Base-by-base conservation (phyloP, 73 alveolate species). In the Tetrahymena borealis region DNA sequence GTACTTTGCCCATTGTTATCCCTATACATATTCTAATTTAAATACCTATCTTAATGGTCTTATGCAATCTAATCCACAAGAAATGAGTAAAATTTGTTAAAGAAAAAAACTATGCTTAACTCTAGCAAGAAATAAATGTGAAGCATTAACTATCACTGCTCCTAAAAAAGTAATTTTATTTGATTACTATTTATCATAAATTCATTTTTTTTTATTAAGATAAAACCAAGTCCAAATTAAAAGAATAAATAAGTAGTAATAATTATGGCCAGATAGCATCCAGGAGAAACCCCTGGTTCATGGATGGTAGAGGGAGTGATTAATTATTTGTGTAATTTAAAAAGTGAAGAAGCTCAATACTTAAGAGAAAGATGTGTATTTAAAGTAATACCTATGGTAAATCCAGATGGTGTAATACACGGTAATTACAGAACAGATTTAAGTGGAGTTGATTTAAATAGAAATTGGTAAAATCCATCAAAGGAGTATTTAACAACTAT, bases 1-100 rank as follows among this genome's bases (percentile, higher is more conserved):
- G 5, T 98, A 94, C 94, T 98, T 98, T 91, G 99, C 99, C 20
- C 96, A 98, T 94, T 96, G 99, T 94, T 96, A 97, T 93, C 99
- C 99, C 10, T 98, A 96, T 94, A 98, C 99, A 1, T 97, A 95
- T 78, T 77, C 99, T 12, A 98, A 98, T 91, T 90, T 98, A 24
- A 90, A 78, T 32, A 97, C 95, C 39, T 97, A 97, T 77, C 78
- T 98, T 91, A 96, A 92, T 78, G 91, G 91, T 32, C 60, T 94
- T 13, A 93, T 93, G 13, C 38, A 43, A n/a, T 95, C 94, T 79
- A 96, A 96, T 16, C 39, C 85, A 15, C 11, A 2, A 18, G 85
- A 85, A 15, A 90, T 91, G 38, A 43, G 91, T 24, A 40, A 91
- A 40, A 93, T 94, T 77, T 94, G 96, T 24, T 79, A 94, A 43